These are phyloP conservation scores for Phytophthora pisi DNA, from an alignment of 352 stramenopile species.

Conservation along the genomic window DNA sequence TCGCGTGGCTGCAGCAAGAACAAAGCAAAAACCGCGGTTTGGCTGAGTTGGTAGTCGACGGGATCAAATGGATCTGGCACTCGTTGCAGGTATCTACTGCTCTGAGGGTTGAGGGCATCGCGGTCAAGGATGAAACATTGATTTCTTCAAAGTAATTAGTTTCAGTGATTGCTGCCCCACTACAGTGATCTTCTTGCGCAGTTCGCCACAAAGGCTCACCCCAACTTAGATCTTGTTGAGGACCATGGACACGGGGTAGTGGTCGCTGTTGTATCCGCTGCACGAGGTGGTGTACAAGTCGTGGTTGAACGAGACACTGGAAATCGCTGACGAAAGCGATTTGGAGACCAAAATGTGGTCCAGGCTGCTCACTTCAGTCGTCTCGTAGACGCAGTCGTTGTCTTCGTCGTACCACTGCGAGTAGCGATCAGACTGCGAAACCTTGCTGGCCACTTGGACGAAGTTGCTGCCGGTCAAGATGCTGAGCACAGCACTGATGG, in stretches of 20 bases:
- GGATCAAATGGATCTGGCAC: neutral
- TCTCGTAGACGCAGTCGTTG: neutral
- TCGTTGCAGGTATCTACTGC: neutral
- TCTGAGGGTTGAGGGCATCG: neutral
- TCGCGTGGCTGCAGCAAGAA: constrained; percentile 3
- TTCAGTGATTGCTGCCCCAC: neutral
- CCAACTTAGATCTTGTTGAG: neutral
- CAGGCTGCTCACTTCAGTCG: neutral
- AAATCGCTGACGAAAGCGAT: neutral
- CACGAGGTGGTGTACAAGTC: neutral
- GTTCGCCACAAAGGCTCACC: neutral
- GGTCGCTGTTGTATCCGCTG: neutral
- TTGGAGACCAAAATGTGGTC: neutral
- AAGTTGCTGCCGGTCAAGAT: neutral
- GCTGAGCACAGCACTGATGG: neutral
- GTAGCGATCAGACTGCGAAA: neutral
- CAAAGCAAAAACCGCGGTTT: neutral
- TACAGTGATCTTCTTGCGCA: neutral
- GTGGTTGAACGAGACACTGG: neutral
- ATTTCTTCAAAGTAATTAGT: neutral
- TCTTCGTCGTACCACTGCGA: neutral
- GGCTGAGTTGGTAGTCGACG: neutral
- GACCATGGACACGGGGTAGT: neutral
- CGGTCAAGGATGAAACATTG: neutral
- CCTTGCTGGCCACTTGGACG: constrained; percentile 1